Evolutionary conservation across 2,329 filamentous ascomycete genomes (phyloP), one percentile per base, ranked within the genome.

Genomic region (Ophiostoma himal-ulmi): DNA sequence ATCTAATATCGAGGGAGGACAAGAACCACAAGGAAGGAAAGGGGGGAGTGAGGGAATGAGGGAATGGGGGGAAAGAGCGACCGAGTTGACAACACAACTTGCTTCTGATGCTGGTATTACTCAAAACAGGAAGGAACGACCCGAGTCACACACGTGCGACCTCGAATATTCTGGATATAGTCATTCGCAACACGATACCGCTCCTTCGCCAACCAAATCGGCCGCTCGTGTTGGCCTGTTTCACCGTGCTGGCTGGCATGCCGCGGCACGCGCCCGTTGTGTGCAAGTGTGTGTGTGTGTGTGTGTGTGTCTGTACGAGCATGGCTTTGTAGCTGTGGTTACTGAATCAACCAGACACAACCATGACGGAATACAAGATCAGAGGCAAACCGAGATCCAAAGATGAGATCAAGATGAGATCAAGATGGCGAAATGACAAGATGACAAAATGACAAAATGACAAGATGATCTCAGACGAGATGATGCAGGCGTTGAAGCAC

Each of bases 321-420:
- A 39, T 39, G 37, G 3, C 37, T 39, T 10, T 39, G 37, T 39
- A 13, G 6, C 26, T 34, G 54, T 34, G 57, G 57, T 34, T 14
- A 34, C 57, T 34, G 57, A 62, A 14, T 34, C 57, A 62, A 62
- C 57, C 57, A 62, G 57, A 57, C 52, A 57, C 52, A 57, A 30
- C 52, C 52, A 57, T 26, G 26, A 57, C 44, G 5, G 10, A 57
- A 17, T 14, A 57, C 52, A 57, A 57, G 57, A 62, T 62, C 57
- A 34, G 57, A 62, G 52, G 52, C 52, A 57, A 30, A 34, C 14
- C 57, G n/a, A 30, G 57, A 62, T 62, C 17, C 11, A 2, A n/a
- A 52, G 57, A 30, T 34, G 48, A 22, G 48, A 60, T 60, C 54
- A 60, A 62, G 26, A 60, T 60, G 22, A 14, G 22, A 60, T 60